Base-by-base conservation (phyloP, 2,329 filamentous ascomycete genomes). In the Epichloe sibirici region DNA sequence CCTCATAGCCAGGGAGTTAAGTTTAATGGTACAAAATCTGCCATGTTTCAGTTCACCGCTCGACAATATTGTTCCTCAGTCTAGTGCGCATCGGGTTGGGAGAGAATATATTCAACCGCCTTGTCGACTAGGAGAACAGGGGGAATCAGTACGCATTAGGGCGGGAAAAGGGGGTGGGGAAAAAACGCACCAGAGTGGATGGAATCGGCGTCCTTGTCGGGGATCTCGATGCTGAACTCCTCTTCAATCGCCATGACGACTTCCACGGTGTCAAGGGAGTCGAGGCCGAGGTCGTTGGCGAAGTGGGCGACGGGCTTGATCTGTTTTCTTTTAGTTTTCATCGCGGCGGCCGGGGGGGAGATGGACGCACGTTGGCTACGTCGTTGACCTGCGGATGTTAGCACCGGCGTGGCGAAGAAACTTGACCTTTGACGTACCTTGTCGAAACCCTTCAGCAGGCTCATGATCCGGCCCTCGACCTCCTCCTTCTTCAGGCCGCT, bases 211-310 rank as follows among this genome's bases (percentile, higher is more conserved):
- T 95, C 89, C 82, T 95, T 95, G 76, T 96, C 90, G 62, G 90
- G 90, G 65, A 96, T 96, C 81, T 96, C 90, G 70, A 96, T 93
- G 85, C 89, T 81, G 67, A 83, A 82, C 65, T 83, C 77, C 74
- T 98, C 93, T 81, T 98, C 93, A 74, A 98, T 97, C 61, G 93
- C 93, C 93, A 98, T 98, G 64, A 98, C 93, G 61, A 98, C 93
- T 79, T 98, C 93, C 58, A 98, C 93, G 58, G 93, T 96, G 72
- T 98, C 93, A 71, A 98, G 81, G 74, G 87, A 94, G 77, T 98
- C 93, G 65, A 98, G 78, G 60, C 90, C 93, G 58, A 98, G 86
- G 74, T 98, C 91, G 71, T 96, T 97, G 68, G 89, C 81, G 75
- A 98, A 98, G 81, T 97, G 90, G 55, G 91, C 85, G 51, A 76